Base-by-base conservation (phyloP, 768 basidiomycete species). In the Leccinum obscurum region DNA sequence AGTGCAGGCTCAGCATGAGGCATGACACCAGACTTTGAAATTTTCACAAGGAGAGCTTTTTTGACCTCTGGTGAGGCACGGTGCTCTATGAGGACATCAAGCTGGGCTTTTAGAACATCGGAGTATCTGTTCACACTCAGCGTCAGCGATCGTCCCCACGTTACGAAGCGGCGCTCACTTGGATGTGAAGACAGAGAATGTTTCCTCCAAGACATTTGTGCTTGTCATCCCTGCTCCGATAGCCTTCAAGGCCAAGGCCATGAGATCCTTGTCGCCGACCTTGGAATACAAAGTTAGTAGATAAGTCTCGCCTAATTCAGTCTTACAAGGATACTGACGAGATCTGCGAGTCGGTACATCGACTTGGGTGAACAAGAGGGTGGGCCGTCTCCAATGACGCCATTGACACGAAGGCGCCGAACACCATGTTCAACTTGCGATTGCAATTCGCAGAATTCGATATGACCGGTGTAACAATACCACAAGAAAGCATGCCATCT, bases 361-460 rank as follows among this genome's bases (percentile, higher is more conserved):
- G 76, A 77, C 64, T 76, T 76, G 9, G 76, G 75, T 15, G 75
- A 76, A 55, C 75, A 76, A 8, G 54, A 30, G 3, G 65, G 65
- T 39, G 58, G 56, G 4, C 41, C 51, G 13, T 57, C 59, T 51
- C 55, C 30, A 48, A 44, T n/a, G n/a, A n/a, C n/a, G n/a, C n/a
- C n/a, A n/a, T n/a, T 2, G 14, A 41, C 32, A 4, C 46, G 54
- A 17, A 50, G 15, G 24, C 11, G 44, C 2, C 15, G 52, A 49
- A 20, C 4, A 52, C 55, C 59, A 7, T 41, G 51, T 35, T 51
- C 52, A 3, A 53, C 54, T 48, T 68, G 63, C 32, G 69, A 69
- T 30, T 55, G 66, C 48, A 70, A 32, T 37, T 58, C 49, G 15
- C 41, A 24, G 56, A 71, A 70, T 22, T 61, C 41, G 14, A 69